Base-by-base conservation (phyloP, 2,329 filamentous ascomycete species). In the Sarocladium brachiariae region DNA sequence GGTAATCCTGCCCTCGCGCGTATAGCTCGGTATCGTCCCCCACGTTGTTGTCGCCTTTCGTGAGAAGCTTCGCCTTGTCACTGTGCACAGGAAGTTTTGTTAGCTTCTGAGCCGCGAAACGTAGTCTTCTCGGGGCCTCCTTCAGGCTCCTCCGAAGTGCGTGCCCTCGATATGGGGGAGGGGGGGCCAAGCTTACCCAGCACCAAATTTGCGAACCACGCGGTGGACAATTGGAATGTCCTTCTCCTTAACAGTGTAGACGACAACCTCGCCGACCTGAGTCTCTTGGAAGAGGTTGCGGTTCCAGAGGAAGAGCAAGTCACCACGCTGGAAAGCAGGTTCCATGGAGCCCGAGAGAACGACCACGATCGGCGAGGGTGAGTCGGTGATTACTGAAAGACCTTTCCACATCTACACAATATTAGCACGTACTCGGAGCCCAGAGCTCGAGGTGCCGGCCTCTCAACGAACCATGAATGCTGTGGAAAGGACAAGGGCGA, bases 211-310 rank as follows among this genome's bases (percentile, higher is more conserved):
- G 70, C 91, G 81, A 50, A 97, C 86, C 9, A 97, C 80, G 48
- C 93, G 77, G 72, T 99, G 93, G 58, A 99, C 93, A 68, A 99
- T 99, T 25, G 93, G 93, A 56, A 99, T 97, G 58, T 96, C 88
- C 75, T 97, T 99, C 52, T 86, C 90, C 65, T 83, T 80, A 50
- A 96, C 87, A 64, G 95, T 95, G 70, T 83, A 83, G 9, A 83
- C 78, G 8, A 82, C 78, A n/a, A 83, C 65, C 57, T 78, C 75
- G 54, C 76, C 76, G 14, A 80, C 76, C 38, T 72, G 71, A 2
- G 76, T 79, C 56, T 81, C 77, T 50, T 70, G 65, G n/a, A 75
- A 41, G 5, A 81, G 51, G 58, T 84, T 81, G 52, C 86, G 73
- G 65, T 91, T 91, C 86, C 86, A 90, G 7, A 91, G 72, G 60